Evolutionary conservation across 2,329 filamentous ascomycete species (phyloP), one percentile per base, ranked within the genome.

Genomic region (Talaromyces amestolkiae): DNA sequence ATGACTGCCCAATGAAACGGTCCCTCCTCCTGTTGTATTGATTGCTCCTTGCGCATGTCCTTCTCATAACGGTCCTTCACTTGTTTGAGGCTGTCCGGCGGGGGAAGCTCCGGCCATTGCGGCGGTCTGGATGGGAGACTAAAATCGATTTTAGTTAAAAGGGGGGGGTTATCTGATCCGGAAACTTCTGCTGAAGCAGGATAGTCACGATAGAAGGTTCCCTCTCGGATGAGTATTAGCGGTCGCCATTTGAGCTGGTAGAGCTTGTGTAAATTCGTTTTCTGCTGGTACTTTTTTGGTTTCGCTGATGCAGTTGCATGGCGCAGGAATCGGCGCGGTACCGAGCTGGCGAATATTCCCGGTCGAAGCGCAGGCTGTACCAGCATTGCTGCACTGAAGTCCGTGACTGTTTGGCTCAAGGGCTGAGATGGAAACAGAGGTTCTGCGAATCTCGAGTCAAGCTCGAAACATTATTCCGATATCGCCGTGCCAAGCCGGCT

Each of bases 121-220:
- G 56, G 72, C 5, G 68, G 54, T 13, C 68, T 67, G 4, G 89
- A 87, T 0, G 89, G 86, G 0, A 98, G 79, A 45, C 85, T 84
- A 73, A 97, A 91, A 64, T 77, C 87, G 70, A 97, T 76, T 63
- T 87, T 81, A 3, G 85, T 82, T 74, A 96, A 97, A 3, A 97
- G 80, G 5, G 91, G 83, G 24, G 88, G 88, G 74, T 95, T 94
- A 19, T 83, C 78, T 67, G 83, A 77, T 43, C 78, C 74, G n/a
- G 59, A 41, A 45, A 81, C 75, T 19, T 78, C 72, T 33, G 80
- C 72, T 54, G 76, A 68, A 3, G 84, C 84, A 13, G 91, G 91
- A 75, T 93, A 89, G 59, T 88, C 85, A 47, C 88, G 87, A 79
- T 94, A 96, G 78, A 97, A 96, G 0, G 91, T 94, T 76, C 86